phyloP scores from a whole-genome alignment of 2,329 filamentous ascomycete species.

The Cladophialophora chaetospira region DNA sequence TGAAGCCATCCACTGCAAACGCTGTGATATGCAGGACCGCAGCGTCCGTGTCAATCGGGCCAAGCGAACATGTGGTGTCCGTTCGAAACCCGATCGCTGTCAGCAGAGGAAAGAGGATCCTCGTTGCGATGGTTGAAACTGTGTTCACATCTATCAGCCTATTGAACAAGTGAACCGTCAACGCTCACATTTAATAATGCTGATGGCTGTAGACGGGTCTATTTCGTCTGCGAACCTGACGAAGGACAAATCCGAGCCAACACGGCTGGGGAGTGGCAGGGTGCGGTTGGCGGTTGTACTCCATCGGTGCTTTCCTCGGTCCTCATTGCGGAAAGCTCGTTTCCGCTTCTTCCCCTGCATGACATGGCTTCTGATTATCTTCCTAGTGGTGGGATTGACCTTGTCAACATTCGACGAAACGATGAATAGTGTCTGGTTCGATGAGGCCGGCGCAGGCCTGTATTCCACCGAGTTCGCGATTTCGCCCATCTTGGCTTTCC shows the following conservation, averaged over 20 bases:
- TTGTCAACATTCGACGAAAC: slow-evolving; percentile 17
- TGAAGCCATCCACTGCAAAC: slow-evolving; percentile 40
- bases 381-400: slow-evolving; percentile 14
- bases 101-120: slow-evolving; percentile 40
- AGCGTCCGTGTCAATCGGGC: slow-evolving; percentile 38
- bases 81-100: slow-evolving; percentile 37
- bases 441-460: not conserved
- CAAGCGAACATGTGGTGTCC: slow-evolving; percentile 35
- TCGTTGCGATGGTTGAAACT: slow-evolving; percentile 40
- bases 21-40: slow-evolving; percentile 42
- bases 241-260: slow-evolving; percentile 31
- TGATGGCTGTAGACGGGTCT: slow-evolving; percentile 31
- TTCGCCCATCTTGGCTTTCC: not conserved
- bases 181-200: slow-evolving; percentile 37
- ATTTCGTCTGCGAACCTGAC: slow-evolving; percentile 36
- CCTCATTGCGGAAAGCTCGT: not conserved
- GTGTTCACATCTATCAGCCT: slow-evolving; percentile 3
- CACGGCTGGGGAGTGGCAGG: slow-evolving; percentile 4
- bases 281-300: not conserved
- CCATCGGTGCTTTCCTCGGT: not conserved
- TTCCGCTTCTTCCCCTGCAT: slow-evolving; percentile 20
- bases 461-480: not conserved
- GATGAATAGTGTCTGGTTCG: slow-evolving; percentile 16
- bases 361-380: slow-evolving; percentile 22
- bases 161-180: not conserved